Percentiles rank a stretch among this genome's conserved stretches.
phyloP scores from a whole-genome alignment of 2,329 filamentous ascomycete species.

The Sporothrix euskadiensis region DNA sequence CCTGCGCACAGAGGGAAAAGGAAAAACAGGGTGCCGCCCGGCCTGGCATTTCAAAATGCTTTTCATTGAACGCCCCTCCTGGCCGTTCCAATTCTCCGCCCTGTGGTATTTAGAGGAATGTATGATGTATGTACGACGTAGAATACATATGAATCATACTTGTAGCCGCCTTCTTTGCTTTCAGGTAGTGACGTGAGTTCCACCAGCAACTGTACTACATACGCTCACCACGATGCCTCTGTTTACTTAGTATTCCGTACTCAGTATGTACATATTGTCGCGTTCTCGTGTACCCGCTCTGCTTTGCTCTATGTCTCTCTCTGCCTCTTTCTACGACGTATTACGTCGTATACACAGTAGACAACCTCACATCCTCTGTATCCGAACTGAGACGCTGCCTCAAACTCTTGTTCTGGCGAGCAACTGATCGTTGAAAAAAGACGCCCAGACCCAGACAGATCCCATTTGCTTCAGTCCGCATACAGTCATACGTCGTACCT shows the following conservation, averaged over 20 bases:
- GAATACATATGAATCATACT: neutral
- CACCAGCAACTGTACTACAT: neutral
- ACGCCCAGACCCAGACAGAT: neutral
- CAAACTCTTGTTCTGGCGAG: neutral
- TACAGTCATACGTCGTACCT: neutral
- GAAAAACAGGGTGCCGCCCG: neutral
- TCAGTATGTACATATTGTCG: neutral
- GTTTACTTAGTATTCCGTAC: neutral
- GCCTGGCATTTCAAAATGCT: neutral
- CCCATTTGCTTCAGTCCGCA: neutral
- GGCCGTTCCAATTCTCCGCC: neutral
- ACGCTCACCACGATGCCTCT: neutral
- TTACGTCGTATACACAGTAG: neutral
- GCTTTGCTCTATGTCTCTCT: neutral
- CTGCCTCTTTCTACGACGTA: neutral
- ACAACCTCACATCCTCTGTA: neutral
- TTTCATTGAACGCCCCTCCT: neutral
- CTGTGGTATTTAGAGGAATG: neutral
- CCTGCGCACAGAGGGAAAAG: slow-evolving; percentile 9
- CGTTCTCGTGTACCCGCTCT: neutral
- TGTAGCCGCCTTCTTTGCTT: neutral
- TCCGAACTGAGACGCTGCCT: neutral
- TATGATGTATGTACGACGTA: neutral
- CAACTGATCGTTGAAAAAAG: neutral
- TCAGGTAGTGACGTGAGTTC: neutral